These are phyloP conservation scores for Irpex sp. DNA, from an alignment of 1,284 basidiomycete species.

Conservation along the genomic window DNA sequence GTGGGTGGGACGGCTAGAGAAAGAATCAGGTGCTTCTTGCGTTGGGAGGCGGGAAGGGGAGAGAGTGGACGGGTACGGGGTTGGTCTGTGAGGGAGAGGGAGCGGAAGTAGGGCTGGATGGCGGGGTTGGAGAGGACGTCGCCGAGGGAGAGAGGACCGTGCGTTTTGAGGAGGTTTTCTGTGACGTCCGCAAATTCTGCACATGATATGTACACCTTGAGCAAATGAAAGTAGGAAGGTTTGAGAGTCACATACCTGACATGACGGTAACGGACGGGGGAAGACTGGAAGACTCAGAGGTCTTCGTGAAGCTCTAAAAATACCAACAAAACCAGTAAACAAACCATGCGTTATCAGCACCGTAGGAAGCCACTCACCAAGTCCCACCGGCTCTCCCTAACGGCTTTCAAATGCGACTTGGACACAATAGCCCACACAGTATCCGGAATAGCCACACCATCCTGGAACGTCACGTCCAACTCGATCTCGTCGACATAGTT, in stretches of 20 bases:
- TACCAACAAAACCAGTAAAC: neutral
- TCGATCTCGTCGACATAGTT: constrained; percentile 64
- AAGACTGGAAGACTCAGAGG: constrained; percentile 61
- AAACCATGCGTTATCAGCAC: neutral
- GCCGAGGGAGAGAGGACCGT: constrained; percentile 49
- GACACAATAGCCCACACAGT: constrained; percentile 84
- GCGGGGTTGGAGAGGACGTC: constrained; percentile 60
- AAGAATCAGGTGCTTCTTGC: constrained; percentile 72
- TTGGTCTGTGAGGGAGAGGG: constrained; percentile 82
- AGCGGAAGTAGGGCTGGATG: constrained; percentile 74
- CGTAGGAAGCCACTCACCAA: constrained; percentile 50
- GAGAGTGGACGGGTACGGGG: constrained; percentile 63
- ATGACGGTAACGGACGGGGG: constrained; percentile 64
- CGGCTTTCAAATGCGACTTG: constrained; percentile 69
- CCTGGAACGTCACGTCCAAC: constrained; percentile 73
- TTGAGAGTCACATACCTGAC: constrained; percentile 46
- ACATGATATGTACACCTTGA: neutral
- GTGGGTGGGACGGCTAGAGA: constrained; percentile 56
- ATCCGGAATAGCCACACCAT: constrained; percentile 46
- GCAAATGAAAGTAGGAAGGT: neutral
- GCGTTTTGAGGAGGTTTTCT: constrained; percentile 71
- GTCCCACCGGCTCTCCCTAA: constrained; percentile 80
- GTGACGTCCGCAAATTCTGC: constrained; percentile 79
- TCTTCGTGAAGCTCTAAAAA: constrained; percentile 74
- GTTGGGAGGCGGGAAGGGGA: constrained; percentile 43